These are phyloP conservation scores for Ilex aquifolium DNA, from an alignment of 257 asterid genomes.

Conservation along the genomic window DNA sequence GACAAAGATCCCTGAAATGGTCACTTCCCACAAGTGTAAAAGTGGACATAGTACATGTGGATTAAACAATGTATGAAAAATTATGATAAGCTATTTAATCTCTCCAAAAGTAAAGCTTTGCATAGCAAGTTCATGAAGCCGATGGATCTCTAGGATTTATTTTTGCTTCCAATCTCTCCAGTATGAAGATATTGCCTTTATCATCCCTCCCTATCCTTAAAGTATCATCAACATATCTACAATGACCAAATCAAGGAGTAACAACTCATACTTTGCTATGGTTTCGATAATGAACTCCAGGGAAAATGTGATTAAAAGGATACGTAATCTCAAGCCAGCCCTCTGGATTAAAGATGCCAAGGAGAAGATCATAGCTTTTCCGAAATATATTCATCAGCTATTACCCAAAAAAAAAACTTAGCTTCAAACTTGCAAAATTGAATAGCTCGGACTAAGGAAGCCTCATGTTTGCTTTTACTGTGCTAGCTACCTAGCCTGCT, in stretches of 20 bases:
- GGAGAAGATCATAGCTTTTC: constrained; percentile 70
- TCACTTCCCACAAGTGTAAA: too few relatives aligned
- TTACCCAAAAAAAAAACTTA: constrained; percentile 3
- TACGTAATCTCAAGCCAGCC: constrained; percentile 98
- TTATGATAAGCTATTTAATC: too few relatives aligned
- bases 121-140: too few relatives aligned
- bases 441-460: background rate
- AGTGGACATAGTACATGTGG: too few relatives aligned
- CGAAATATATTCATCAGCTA: constrained; percentile 87
- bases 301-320: constrained; percentile 12
- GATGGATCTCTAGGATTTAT: background rate
- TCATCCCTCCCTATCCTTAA: constrained; percentile 88
- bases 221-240: constrained; percentile 71
- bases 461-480: background rate
- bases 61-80: too few relatives aligned
- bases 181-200: constrained; percentile 69
- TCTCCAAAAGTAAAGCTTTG: too few relatives aligned
- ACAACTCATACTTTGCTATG: background rate
- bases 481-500: too few relatives aligned
- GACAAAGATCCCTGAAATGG: too few relatives aligned
- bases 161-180: constrained; percentile 34
- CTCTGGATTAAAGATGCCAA: constrained; percentile 75
- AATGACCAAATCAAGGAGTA: constrained; percentile 17
- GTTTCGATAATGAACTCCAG: background rate
- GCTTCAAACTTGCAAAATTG: background rate